Evolutionary conservation across 305 asterid species (phyloP), one percentile per base, ranked within the genome.

Genomic region (Fraxinus paxiana): DNA sequence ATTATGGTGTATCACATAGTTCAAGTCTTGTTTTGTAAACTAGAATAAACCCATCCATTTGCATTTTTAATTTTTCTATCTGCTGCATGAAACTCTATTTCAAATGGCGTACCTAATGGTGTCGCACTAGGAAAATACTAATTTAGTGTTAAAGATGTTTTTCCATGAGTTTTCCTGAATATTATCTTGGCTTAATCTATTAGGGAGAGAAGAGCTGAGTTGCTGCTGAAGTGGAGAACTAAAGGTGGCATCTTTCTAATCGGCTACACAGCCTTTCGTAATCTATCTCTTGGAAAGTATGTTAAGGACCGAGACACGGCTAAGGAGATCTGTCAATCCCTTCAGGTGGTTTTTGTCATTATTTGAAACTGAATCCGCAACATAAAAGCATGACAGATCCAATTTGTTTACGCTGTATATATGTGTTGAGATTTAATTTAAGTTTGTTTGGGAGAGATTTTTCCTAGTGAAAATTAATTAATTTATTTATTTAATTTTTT

Each of bases 241-340:
- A 96, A 96, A 87, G 99, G 99, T 28, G 99, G 99, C 26, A 80
- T 96, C 81, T 93, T 96, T 90, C 85, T 96, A 86, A 96, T 96
- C 72, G 96, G 99, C 80, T 96, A 96, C 73, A 24, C 93, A 5
- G 95, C 97, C 80, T 96, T 96, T 87, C 92, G 98, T 56, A 94
- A 93, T 87, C 85, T 96, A 85, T 91, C 98, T 61, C 89, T 96
- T 35, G 99, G 98, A 80, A 96, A 96, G 93, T 89, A 90, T 73
- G 90, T 88, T 75, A 96, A 96, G 88, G 99, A 96, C 84, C 92
- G 94, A 12, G 89, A 93, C 59, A 77, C 87, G 83, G 99, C 98
- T 73, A 89, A 88, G 87, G 97, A 90, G 87, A 88, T 96, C 63
- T 89, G 94, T 84, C 84, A 80, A 69, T 86, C 87, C n/a, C 97